Evolutionary conservation across 1,139 yeast genomes (phyloP).

Genomic region (Kodamaea suecica): DNA sequence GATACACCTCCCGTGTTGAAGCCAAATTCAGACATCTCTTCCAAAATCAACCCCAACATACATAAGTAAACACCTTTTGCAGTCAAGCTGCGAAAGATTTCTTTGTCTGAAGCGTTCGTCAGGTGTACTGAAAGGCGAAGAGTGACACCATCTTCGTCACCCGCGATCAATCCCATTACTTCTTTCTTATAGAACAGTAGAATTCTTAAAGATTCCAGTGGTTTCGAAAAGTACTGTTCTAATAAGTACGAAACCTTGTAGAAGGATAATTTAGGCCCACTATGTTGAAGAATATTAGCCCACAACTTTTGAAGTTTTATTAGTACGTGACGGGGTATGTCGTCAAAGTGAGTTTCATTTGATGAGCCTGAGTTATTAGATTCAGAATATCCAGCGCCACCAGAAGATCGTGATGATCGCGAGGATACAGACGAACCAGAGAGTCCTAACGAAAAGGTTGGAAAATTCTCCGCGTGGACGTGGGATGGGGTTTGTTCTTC

Average conservation of each 20-base stretch:
- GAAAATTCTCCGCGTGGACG: too few species aligned
- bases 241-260: conserved; percentile 34
- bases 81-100: conserved; percentile 14
- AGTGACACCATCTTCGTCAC: conserved; percentile 1
- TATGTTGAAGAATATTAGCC: conserved; percentile 22
- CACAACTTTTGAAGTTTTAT: conserved; percentile 26
- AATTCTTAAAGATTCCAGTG: conserved; percentile 23
- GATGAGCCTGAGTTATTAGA: conserved; percentile 1
- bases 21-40: too few species aligned
- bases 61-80: conserved; percentile 30
- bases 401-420: not conserved
- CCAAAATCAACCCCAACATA: conserved; percentile 32
- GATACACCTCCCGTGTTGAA: too few species aligned
- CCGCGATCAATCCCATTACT: conserved; percentile 12
- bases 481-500: conserved; percentile 11
- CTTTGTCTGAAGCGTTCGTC: conserved; percentile 14
- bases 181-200: conserved; percentile 28
- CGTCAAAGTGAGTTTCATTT: conserved; percentile 5
- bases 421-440: not conserved
- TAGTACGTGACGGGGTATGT: conserved; percentile 11
- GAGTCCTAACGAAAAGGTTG: too few species aligned
- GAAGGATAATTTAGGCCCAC: conserved; percentile 19
- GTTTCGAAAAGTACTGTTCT: conserved; percentile 28
- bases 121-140: not conserved
- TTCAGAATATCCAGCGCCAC: not conserved